phyloP scores from a whole-genome alignment of 2,329 filamentous ascomycete species.

The Claviceps quebecensis region DNA sequence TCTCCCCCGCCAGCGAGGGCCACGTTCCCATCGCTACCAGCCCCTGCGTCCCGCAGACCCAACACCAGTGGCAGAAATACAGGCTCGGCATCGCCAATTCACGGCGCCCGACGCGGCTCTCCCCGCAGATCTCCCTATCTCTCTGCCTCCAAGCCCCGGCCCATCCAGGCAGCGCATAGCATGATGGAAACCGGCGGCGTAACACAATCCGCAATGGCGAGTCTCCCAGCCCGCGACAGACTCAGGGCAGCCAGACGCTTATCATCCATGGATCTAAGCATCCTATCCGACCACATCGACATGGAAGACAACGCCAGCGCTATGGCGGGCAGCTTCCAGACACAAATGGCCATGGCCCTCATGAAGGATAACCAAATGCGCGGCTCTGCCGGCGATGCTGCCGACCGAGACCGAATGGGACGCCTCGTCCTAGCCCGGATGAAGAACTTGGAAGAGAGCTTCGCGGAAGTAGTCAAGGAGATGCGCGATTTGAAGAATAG shows the following conservation, averaged over 20 bases:
- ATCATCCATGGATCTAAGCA: constrained; percentile 57
- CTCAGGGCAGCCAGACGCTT: constrained; percentile 26
- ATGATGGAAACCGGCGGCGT: constrained; percentile 21
- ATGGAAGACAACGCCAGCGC: constrained; percentile 47
- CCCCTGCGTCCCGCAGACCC: constrained; percentile 17
- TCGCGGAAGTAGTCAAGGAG: constrained; percentile 73
- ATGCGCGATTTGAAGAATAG: constrained; percentile 49
- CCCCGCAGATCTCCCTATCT: constrained; percentile 31
- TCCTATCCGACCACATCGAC: constrained; percentile 55
- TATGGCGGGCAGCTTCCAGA: constrained; percentile 64
- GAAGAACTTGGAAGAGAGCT: constrained; percentile 85
- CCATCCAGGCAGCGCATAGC: constrained; percentile 34
- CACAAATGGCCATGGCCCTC: constrained; percentile 62
- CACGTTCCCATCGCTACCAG: background rate
- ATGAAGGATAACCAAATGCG: constrained; percentile 43
- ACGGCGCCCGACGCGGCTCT: constrained; percentile 27
- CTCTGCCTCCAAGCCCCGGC: constrained; percentile 38
- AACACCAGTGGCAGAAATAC: constrained; percentile 22
- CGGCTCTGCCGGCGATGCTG: constrained; percentile 23
- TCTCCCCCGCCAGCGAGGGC: constrained; percentile 22
- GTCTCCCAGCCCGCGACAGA: constrained; percentile 31
- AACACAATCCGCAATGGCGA: constrained; percentile 33
- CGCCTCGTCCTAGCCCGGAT: constrained; percentile 76
- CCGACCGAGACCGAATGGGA: constrained; percentile 54
- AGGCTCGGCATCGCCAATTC: constrained; percentile 18